Evolutionary conservation across 345 rosid genomes (phyloP), one percentile per base, ranked within the genome.

Genomic region (Gossypium longicalyx): DNA sequence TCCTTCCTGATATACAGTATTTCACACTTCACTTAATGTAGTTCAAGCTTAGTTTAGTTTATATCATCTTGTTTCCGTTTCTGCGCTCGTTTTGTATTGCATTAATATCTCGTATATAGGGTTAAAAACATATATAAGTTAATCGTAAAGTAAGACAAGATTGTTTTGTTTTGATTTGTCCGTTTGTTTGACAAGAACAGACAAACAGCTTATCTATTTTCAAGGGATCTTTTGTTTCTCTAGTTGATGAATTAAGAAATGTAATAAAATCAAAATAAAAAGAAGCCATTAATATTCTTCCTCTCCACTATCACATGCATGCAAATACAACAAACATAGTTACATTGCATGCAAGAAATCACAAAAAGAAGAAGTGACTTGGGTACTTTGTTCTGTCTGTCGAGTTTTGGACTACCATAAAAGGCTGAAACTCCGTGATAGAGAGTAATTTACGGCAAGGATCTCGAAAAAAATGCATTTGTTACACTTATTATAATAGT

Each of bases 361-460:
- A 80, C 82, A 87, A 83, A 83, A 79, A 77, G 84, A 70, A 51
- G 45, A 45, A 65, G 70, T 76, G 76, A 72, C 80, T 81, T 79
- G 48, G 16, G 34, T 38, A 66, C 27, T 75, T 74, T 71, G 79
- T 80, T 79, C 72, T 78, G 78, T 82, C 80, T 76, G 83, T 74
- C 82, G n/a, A 52, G 57, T 52, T 47, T 38, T 13, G 43, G 65
- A 75, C 43, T 69, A 76, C 68, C 60, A 75, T 34, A 20, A 73
- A 79, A 77, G 76, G 80, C 74, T 75, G 84, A 74, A 87, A 74
- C 73, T 64, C 82, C 82, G 89, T 87, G 86, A 87, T 86, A 34
- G 41, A 85, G 84, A 56, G 77, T 85, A 88, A 88, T 90, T 45
- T 45, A 45, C 12, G 12, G 12, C 12, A 45, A 34, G 41, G 41